Conservation (phyloP, 352 stramenopile species). For the Pythium volutum region DNA sequence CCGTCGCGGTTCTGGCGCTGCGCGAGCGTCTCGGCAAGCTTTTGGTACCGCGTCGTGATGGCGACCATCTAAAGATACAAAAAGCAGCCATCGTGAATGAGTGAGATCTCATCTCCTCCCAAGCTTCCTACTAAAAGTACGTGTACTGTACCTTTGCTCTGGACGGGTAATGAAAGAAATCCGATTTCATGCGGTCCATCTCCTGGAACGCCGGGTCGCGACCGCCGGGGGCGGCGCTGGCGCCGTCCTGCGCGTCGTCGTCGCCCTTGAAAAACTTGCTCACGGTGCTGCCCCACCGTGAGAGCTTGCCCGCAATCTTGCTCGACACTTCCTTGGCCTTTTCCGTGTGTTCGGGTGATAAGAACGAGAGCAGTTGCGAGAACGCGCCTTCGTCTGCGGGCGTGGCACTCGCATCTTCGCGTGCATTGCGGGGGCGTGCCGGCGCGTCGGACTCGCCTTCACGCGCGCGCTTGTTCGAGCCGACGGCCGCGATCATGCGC, state of each 20-base stretch:
- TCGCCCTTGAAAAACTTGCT: constrained; percentile 63
- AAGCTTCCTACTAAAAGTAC: not conserved
- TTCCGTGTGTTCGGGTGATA: constrained; percentile 66
- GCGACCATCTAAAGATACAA: constrained; percentile 67
- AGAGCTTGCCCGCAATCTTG: constrained; percentile 75
- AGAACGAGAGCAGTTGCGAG: constrained; percentile 59
- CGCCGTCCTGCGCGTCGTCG: constrained; percentile 35
- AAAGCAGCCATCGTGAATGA: not conserved
- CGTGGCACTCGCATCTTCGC: not conserved
- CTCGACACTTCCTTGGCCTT: constrained; percentile 80
- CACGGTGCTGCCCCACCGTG: constrained; percentile 60
- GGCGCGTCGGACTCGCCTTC: constrained; percentile 17
- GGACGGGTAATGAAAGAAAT: constrained; percentile 70
- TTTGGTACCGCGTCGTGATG: constrained; percentile 69
- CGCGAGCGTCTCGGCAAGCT: constrained; percentile 64
- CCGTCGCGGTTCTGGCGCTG: constrained; percentile 60
- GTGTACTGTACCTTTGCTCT: constrained; percentile 44
- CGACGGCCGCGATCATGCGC: constrained; percentile 53
- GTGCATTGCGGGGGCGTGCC: constrained; percentile 5
- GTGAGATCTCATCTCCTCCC: not conserved
- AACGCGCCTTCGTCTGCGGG: constrained; percentile 25
- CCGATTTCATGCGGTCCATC: constrained; percentile 51
- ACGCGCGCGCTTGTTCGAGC: constrained; percentile 35
- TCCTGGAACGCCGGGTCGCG: constrained; percentile 33
- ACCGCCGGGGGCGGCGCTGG: not conserved